Evolutionary conservation across 768 basidiomycete genomes (phyloP), one percentile per base, ranked within the genome.

Genomic region (Suillus subalutaceus): DNA sequence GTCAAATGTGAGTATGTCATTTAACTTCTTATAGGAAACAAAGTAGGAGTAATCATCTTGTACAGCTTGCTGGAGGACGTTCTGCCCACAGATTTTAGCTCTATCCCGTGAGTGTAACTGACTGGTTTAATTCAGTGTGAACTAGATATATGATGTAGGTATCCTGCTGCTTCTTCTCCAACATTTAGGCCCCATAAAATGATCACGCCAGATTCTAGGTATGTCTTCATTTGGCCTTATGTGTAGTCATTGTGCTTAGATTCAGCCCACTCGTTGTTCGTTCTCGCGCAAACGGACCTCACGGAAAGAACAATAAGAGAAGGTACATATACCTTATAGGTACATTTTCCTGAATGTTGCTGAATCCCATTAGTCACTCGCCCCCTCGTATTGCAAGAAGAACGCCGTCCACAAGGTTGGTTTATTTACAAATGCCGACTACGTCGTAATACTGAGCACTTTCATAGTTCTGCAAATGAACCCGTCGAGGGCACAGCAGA

Each of bases 171-270:
- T 18, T 66, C 67, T n/a, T 62, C 65, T 41, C 62, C 69, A 43
- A 43, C 26, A 13, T 64, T 70, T 59, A 75, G 72, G 53, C 40
- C 66, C 30, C 65, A 68, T 58, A 61, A 66, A 2, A 76, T 77
- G n/a, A 69, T 76, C 40, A 77, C 77, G 8, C 76, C 76, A 30
- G 76, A 77, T n/a, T 52, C 77, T 10, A 77, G 76, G 76, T 78
- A 63, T 60, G 69, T 8, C 7, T 52, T 37, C 16, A 20, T 46
- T 15, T 23, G 16, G 12, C 23, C 23, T 20, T 7, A 35, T 35
- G 20, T 32, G 20, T 30, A 62, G 20, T 13, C 63, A 64, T 72
- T 70, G 16, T 53, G 58, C 8, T 30, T 23, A 58, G 40, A 20
- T 63, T 50, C 56, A 75, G 74, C 63, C 74, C 74, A 8, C 67